Evolutionary conservation across 768 basidiomycete genomes (phyloP).

Genomic region (Lactarius hengduanensis): DNA sequence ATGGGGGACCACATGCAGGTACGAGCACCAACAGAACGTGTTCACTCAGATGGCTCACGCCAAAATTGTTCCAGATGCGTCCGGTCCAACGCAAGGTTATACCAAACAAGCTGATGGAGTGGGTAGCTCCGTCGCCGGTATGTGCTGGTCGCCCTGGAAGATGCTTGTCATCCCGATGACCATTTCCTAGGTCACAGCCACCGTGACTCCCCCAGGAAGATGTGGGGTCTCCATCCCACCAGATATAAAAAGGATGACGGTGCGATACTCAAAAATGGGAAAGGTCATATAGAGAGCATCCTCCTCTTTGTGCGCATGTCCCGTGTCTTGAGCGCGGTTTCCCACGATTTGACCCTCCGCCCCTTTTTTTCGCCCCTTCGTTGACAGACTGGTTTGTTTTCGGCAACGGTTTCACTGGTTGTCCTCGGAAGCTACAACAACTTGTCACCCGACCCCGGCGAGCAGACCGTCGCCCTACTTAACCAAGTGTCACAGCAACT

Average conservation of each 20-base stretch:
- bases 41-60: not conserved
- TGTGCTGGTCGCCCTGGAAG: not conserved
- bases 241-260: not conserved
- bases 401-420: not conserved
- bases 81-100: not conserved
- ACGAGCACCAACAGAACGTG: not conserved
- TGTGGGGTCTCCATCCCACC: not conserved
- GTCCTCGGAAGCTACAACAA: not conserved
- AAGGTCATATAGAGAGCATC: not conserved
- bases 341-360: not conserved
- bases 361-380: not conserved
- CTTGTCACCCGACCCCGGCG: not conserved
- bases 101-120: not conserved
- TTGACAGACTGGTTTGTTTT: not conserved
- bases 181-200: not conserved
- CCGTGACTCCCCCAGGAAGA: not conserved
- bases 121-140: not conserved
- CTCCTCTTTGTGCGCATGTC: not conserved
- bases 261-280: not conserved
- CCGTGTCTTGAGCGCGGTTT: not conserved
- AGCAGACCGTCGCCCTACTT: slow-evolving; percentile 6
- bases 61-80: not conserved
- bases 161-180: not conserved
- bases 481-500: not conserved
- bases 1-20: not conserved